Evolutionary conservation across 1,284 basidiomycete genomes (phyloP).

Genomic region (Cryptococcus hybrid): DNA sequence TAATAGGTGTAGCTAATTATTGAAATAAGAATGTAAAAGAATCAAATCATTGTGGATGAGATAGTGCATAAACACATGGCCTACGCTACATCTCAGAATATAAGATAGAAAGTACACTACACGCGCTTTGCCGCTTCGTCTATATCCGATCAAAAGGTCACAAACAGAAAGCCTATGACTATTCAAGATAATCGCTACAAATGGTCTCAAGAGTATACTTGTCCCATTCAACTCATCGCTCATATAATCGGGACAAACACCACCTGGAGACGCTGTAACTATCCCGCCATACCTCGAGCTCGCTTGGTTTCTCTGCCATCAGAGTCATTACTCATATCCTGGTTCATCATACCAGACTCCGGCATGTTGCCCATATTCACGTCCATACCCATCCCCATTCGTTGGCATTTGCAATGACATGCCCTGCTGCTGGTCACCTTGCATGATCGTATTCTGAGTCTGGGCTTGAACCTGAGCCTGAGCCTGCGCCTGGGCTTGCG

Average conservation of each 20-base stretch:
- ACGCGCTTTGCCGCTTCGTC: no score
- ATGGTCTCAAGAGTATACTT: background rate
- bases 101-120: no score
- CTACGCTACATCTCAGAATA: no score
- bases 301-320: background rate
- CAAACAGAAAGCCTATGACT: no score
- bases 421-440: background rate
- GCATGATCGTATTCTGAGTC: background rate
- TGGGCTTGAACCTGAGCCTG: background rate
- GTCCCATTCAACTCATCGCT: no score
- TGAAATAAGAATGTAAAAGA: no score
- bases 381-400: background rate
- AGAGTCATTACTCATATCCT: background rate
- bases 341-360: background rate
- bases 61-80: no score
- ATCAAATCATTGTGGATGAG: no score
- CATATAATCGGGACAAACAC: background rate
- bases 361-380: background rate
- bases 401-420: background rate
- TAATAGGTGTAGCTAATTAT: no score
- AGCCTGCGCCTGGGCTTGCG: conserved; percentile 1
- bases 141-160: no score
- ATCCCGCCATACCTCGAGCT: background rate
- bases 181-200: background rate
- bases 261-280: background rate